Evolutionary conservation across 495 filamentous ascomycete species (phyloP).

Genomic region (Aspergillus sclerotiicarbonarius): DNA sequence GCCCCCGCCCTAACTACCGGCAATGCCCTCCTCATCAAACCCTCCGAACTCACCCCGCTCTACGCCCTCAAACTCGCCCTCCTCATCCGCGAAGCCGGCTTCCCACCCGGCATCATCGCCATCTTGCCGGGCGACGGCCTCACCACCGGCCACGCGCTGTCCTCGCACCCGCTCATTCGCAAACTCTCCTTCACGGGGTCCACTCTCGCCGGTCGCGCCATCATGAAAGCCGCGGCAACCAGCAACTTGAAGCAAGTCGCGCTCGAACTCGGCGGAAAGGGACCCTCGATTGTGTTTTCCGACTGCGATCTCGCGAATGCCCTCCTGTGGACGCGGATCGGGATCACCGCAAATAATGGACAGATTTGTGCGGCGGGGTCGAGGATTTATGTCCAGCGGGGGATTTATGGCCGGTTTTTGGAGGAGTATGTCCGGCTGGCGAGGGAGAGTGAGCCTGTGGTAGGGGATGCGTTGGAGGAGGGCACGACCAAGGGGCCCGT

Average conservation of each 20-base stretch:
- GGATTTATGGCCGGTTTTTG: conserved; percentile 55
- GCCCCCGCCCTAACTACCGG: conserved; percentile 57
- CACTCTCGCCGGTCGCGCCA: conserved; percentile 23
- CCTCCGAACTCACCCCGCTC: conserved; percentile 87
- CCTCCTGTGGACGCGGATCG: conserved; percentile 35
- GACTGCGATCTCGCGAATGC: conserved; percentile 46
- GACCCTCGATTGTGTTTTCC: conserved; percentile 42
- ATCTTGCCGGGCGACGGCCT: conserved; percentile 78
- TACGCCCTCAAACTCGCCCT: conserved; percentile 83
- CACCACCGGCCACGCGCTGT: conserved; percentile 75
- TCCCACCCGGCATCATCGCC: conserved; percentile 85
- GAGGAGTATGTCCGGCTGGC: conserved; percentile 18
- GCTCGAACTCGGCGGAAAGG: conserved; percentile 48
- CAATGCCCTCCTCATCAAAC: conserved; percentile 76
- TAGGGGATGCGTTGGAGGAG: conserved; percentile 78
- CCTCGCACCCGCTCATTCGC: conserved; percentile 71
- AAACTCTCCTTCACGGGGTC: conserved; percentile 58
- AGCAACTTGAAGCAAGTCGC: conserved; percentile 51
- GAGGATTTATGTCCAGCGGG: conserved; percentile 53
- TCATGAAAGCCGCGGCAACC: conserved; percentile 32
- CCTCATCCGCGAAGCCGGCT: conserved; percentile 77
- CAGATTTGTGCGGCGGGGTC: conserved; percentile 54
- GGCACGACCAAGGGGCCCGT: conserved; percentile 77
- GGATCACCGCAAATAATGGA: conserved; percentile 50
- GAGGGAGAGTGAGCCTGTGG: conserved; percentile 24